These are phyloP conservation scores for Mycosphaerella arachidis DNA, from an alignment of 2,329 filamentous ascomycete species.

Conservation along the genomic window DNA sequence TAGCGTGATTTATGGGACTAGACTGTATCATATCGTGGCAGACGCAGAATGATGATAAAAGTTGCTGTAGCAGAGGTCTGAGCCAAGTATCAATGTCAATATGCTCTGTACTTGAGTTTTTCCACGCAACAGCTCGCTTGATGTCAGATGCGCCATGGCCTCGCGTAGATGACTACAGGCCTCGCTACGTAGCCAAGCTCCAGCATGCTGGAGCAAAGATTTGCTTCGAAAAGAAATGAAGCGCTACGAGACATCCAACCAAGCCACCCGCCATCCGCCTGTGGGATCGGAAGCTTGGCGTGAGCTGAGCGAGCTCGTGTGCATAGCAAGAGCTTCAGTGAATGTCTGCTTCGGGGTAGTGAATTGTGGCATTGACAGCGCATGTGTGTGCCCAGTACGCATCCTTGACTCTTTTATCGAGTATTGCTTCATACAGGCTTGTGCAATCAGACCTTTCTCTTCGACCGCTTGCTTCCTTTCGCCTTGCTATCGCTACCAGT, in stretches of 20 bases:
- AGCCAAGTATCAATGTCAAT: too few species aligned
- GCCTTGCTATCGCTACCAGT: constrained; percentile 19
- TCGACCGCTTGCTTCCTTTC: constrained; percentile 27
- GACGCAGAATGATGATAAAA: too few species aligned
- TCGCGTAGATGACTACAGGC: too few species aligned
- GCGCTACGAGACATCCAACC: too few species aligned
- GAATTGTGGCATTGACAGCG: neutral
- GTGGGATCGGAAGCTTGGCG: neutral
- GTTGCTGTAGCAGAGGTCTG: too few species aligned
- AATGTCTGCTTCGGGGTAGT: neutral
- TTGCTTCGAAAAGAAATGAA: too few species aligned
- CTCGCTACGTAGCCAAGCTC: too few species aligned
- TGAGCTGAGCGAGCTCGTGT: neutral
- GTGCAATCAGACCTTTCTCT: constrained; percentile 16
- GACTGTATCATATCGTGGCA: neutral
- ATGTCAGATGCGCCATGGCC: too few species aligned
- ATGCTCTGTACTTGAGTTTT: too few species aligned
- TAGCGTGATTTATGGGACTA: neutral
- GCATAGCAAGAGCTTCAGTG: neutral
- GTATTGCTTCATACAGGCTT: neutral
- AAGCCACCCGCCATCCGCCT: too few species aligned
- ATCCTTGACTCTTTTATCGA: neutral
- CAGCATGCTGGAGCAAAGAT: too few species aligned
- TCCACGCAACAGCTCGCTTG: too few species aligned
- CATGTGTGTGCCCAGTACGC: neutral